phyloP scores from a whole-genome alignment of 257 asterid species.

The Nicotiana undulata region DNA sequence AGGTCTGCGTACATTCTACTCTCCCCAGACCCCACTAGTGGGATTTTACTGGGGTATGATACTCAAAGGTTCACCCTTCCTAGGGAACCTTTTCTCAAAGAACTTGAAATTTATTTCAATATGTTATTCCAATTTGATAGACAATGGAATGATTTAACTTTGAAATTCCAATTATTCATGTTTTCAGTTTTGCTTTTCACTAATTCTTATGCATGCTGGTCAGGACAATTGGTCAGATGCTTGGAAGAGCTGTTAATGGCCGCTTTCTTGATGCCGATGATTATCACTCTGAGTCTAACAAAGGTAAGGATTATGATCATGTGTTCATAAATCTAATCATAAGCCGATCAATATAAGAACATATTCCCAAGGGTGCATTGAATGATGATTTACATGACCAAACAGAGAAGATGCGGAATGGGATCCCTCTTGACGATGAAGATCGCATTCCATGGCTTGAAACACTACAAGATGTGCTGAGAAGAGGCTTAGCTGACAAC shows the following conservation, averaged over 20 bases:
- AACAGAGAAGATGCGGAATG: conserved; percentile 37
- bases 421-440: conserved; percentile 61
- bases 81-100: background rate
- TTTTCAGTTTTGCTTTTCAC: background rate
- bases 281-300: conserved; percentile 62
- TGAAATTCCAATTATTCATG: background rate
- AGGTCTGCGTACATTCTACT: no score
- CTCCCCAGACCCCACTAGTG: no score
- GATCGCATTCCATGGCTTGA: conserved; percentile 88
- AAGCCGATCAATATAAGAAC: background rate
- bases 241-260: conserved; percentile 43
- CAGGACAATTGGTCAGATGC: conserved; percentile 70
- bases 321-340: background rate
- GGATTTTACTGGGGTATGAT: no score
- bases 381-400: background rate
- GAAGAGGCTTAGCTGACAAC: conserved; percentile 24
- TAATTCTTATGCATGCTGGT: background rate
- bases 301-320: conserved; percentile 33
- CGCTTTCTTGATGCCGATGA: conserved; percentile 76
- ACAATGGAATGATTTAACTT: background rate
- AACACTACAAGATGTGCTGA: conserved; percentile 40
- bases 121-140: background rate
- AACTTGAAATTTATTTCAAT: background rate
- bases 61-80: background rate
- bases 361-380: background rate